These are phyloP conservation scores for Berberis thunbergii DNA, from an alignment of 164 flowering plant genomes.

Conservation along the genomic window DNA sequence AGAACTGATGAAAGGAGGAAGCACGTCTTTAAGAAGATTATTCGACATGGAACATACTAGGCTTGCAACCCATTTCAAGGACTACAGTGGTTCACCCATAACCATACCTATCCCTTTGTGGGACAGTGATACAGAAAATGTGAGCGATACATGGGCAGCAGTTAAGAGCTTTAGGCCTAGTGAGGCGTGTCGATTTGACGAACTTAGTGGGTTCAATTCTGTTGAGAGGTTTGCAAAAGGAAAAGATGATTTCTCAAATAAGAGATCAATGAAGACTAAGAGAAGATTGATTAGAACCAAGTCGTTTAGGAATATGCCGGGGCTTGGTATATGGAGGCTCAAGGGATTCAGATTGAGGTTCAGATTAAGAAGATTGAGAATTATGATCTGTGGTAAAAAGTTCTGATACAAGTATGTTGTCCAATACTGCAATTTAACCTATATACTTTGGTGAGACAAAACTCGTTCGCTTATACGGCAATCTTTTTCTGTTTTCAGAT, in stretches of 20 bases:
- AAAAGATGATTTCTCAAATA: slow-evolving; percentile 5
- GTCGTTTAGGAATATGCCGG: slow-evolving; percentile 47
- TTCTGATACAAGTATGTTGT: not conserved
- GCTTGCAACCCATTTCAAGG: slow-evolving; percentile 27
- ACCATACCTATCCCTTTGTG: slow-evolving; percentile 42
- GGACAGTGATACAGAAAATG: slow-evolving; percentile 47
- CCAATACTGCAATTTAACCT: too few species aligned
- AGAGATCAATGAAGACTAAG: slow-evolving; percentile 3
- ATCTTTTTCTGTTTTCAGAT: too few species aligned
- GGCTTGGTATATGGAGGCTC: slow-evolving; percentile 29
- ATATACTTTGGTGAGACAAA: too few species aligned
- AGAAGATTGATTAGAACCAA: slow-evolving; percentile 35
- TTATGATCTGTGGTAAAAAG: slow-evolving; percentile 37
- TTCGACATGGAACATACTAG: slow-evolving; percentile 68
- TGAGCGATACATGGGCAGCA: slow-evolving; percentile 28
- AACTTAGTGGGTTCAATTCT: slow-evolving; percentile 13
- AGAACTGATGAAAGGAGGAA: slow-evolving; percentile 49
- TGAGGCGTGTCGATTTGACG: slow-evolving; percentile 9
- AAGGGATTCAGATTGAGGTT: slow-evolving; percentile 37
- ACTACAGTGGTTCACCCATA: slow-evolving; percentile 48
- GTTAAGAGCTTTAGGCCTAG: slow-evolving; percentile 11
- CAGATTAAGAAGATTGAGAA: slow-evolving; percentile 29
- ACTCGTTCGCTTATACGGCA: too few species aligned
- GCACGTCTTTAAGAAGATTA: slow-evolving; percentile 45
- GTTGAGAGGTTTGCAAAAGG: slow-evolving; percentile 1